Evolutionary conservation across 352 stramenopile species (phyloP), one percentile per base, ranked within the genome.

Genomic region (Blastocystis sp.): DNA sequence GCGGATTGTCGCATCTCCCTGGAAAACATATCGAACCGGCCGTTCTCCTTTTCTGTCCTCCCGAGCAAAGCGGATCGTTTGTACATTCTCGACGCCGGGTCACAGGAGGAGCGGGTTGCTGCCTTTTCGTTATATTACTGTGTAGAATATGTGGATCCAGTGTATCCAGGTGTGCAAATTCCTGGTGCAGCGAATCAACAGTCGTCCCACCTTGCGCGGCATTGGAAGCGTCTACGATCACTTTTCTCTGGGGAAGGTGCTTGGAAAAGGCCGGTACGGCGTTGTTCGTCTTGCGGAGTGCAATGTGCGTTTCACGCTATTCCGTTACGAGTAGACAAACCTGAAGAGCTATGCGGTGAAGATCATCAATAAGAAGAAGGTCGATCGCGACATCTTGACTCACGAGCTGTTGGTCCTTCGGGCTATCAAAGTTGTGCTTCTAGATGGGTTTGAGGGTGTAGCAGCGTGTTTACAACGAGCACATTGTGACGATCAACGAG

Each of bases 311-410:
- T 66, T 38, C 9, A 59, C 9, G 28, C 69, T 3, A 4, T 7
- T 24, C 11, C 3, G 7, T 84, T 14, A 17, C 24, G 6, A 21
- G 4, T 69, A 84, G 74, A 59, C 57, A 17, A 84, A 61, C 24
- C 11, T 84, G 21, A 66, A 68, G 60, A 66, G 69, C 24, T 84
- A 84, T 28, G 74, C 74, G 4, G 57, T 84, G 3, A 84, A 84
- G 34, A 69, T 84, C 28, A 68, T 84, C n/a, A 84, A 84, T 43
- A 84, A 84, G 52, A 84, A 84, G 60, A 84, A 84, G 45, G 74
- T 84, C 34, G 52, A 84, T 68, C 74, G 52, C 11, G 57, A 62
- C 4, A 66, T 84, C n/a, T 19, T 84, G 11, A 84, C 65, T 10
- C 74, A 84, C 45, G 74, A 84, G n/a, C 60, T 84, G 43, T 24